These are phyloP conservation scores for Fusarium abutilonis DNA, from an alignment of 2,329 filamentous ascomycete species.

Conservation along the genomic window DNA sequence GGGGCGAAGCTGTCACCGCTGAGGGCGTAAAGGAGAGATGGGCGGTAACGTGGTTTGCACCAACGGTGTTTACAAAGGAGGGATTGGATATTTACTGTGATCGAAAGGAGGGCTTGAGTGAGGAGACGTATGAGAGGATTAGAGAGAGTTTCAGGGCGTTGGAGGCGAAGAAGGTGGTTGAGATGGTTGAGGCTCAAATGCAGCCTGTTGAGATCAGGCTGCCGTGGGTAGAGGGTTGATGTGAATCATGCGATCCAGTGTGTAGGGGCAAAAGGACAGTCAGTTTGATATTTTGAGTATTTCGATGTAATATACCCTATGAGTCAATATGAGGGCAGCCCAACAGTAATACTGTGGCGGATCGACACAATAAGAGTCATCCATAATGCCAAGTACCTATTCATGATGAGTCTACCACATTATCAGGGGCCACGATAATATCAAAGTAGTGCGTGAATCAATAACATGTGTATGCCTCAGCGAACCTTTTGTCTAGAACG, in stretches of 20 bases:
- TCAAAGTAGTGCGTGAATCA: background rate
- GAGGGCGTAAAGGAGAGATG: conserved; percentile 65
- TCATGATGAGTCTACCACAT: background rate
- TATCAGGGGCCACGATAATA: background rate
- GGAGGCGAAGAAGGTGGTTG: conserved; percentile 65
- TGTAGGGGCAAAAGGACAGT: background rate
- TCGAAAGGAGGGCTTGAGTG: conserved; percentile 66
- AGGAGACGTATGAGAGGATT: conserved; percentile 66
- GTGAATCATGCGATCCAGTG: background rate
- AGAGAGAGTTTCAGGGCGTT: conserved; percentile 58
- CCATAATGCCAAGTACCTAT: background rate
- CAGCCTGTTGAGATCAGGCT: conserved; percentile 61
- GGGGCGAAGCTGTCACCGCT: conserved; percentile 64
- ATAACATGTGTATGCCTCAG: no score
- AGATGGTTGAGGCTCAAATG: conserved; percentile 61
- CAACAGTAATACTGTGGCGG: background rate
- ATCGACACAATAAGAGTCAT: background rate
- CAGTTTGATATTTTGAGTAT: conserved; percentile 2
- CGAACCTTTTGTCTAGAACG: no score
- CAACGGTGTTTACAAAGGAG: conserved; percentile 83
- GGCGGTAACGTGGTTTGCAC: conserved; percentile 86
- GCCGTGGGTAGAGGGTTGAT: conserved; percentile 57
- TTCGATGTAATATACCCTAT: conserved; percentile 26
- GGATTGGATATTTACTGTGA: conserved; percentile 82
- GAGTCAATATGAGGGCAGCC: background rate